Conservation (phyloP, 2,329 filamentous ascomycete genomes). For the Capronia americana region DNA sequence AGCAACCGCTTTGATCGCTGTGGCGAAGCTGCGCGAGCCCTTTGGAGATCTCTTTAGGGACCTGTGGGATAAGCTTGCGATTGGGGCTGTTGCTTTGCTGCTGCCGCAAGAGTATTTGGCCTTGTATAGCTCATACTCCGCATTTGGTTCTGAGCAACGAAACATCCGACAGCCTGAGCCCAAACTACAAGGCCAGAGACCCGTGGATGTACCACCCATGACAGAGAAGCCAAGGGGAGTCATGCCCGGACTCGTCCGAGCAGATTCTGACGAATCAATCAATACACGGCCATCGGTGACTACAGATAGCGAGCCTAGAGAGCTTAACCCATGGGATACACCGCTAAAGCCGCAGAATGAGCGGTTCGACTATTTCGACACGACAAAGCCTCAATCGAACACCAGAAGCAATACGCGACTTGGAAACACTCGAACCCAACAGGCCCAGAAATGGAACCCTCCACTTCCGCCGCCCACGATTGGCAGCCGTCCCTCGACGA, state of each 20-base stretch:
- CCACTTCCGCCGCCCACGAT: background rate
- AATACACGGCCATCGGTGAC: background rate
- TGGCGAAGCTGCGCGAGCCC: conserved; percentile 24
- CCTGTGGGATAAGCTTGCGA: conserved; percentile 38
- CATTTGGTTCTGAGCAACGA: conserved; percentile 3
- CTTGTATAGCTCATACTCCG: conserved; percentile 17
- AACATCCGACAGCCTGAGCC: background rate
- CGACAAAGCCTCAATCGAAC: background rate
- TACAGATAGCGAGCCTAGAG: conserved; percentile 22
- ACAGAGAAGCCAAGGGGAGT: background rate
- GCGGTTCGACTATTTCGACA: conserved; percentile 17
- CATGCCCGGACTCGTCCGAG: conserved; percentile 5
- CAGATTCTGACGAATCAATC: conserved; percentile 8
- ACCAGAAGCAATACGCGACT: background rate
- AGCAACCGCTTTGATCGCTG: conserved; percentile 22
- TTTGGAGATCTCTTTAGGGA: conserved; percentile 28
- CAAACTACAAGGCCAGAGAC: background rate
- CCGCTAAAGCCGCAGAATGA: conserved; percentile 21
- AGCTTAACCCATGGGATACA: conserved; percentile 25
- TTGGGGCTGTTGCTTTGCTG: conserved; percentile 32
- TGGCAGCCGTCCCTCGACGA: background rate
- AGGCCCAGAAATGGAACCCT: background rate
- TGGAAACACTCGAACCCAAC: background rate
- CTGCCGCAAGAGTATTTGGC: conserved; percentile 35
- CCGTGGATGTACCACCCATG: background rate